Conservation (phyloP, 495 filamentous ascomycete genomes). For the Penicillium crystallinum region DNA sequence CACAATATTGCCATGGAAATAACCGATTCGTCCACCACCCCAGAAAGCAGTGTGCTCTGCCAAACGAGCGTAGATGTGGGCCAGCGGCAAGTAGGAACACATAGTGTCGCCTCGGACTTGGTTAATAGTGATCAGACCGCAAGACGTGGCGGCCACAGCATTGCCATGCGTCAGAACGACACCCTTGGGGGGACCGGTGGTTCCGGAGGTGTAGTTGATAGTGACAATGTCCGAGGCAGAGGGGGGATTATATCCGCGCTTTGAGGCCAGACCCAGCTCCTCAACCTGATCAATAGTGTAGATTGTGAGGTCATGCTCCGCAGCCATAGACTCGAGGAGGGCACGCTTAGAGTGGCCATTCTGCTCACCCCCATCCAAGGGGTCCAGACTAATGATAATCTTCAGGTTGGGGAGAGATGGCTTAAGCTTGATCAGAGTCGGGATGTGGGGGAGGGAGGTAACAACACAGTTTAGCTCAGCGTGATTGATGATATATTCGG, state of each 20-base stretch:
- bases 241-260: slow-evolving; percentile 62
- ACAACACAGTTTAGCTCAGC: slow-evolving; percentile 69
- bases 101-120: slow-evolving; percentile 52
- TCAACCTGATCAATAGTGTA: slow-evolving; percentile 75
- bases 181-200: slow-evolving; percentile 91
- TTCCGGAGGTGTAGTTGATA: slow-evolving; percentile 97
- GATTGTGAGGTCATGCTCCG: slow-evolving; percentile 66
- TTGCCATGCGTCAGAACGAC: slow-evolving; percentile 80
- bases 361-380: slow-evolving; percentile 76
- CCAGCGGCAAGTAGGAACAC: slow-evolving; percentile 87
- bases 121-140: slow-evolving; percentile 48
- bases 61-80: slow-evolving; percentile 89
- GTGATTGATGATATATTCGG: slow-evolving; percentile 95
- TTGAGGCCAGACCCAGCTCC: slow-evolving; percentile 63
- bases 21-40: slow-evolving; percentile 74
- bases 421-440: slow-evolving; percentile 80
- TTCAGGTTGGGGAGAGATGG: slow-evolving; percentile 73
- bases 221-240: slow-evolving; percentile 74
- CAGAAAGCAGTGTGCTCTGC: slow-evolving; percentile 71
- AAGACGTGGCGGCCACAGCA: slow-evolving; percentile 67
- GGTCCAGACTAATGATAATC: slow-evolving; percentile 82
- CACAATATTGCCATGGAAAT: slow-evolving; percentile 89
- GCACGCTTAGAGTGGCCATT: slow-evolving; percentile 72
- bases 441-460: slow-evolving; percentile 78
- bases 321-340: slow-evolving; percentile 68